Conservation (phyloP, 345 rosid species). For the Cardiospermum halicacabum region DNA sequence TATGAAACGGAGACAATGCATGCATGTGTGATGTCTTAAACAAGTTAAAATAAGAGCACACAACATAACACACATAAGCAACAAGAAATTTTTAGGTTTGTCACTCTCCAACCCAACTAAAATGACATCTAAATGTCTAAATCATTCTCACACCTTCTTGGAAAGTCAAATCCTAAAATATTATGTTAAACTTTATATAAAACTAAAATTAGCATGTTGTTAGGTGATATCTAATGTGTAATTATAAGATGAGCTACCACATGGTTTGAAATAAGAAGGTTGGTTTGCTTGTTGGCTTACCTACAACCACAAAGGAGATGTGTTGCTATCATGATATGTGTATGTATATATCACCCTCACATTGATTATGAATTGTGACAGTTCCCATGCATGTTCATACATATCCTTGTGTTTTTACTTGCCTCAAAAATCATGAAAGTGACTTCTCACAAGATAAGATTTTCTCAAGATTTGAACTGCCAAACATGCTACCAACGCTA, state of each 20-base stretch:
- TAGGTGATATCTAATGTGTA: too few relatives aligned
- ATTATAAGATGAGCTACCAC: background rate
- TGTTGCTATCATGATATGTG: conserved; percentile 8
- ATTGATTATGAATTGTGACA: conserved; percentile 13
- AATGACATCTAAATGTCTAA: background rate
- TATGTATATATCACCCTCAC: background rate
- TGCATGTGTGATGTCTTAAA: background rate
- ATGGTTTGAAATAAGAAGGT: background rate
- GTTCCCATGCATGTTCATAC: conserved; percentile 14
- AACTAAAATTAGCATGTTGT: too few relatives aligned
- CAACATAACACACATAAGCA: background rate
- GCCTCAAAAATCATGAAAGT: conserved; percentile 14
- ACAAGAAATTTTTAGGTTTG: background rate
- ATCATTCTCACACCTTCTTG: background rate
- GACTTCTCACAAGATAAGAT: conserved; percentile 10
- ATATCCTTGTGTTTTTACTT: background rate
- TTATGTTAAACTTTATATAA: too few relatives aligned
- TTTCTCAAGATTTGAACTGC: conserved; percentile 4
- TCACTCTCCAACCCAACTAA: background rate
- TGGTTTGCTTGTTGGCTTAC: background rate
- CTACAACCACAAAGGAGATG: background rate
- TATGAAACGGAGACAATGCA: too few relatives aligned
- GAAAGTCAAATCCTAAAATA: background rate
- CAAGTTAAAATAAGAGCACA: background rate
- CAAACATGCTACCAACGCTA: background rate